These are phyloP conservation scores for Cytidiella melzeri DNA, from an alignment of 768 basidiomycete species.

Conservation along the genomic window DNA sequence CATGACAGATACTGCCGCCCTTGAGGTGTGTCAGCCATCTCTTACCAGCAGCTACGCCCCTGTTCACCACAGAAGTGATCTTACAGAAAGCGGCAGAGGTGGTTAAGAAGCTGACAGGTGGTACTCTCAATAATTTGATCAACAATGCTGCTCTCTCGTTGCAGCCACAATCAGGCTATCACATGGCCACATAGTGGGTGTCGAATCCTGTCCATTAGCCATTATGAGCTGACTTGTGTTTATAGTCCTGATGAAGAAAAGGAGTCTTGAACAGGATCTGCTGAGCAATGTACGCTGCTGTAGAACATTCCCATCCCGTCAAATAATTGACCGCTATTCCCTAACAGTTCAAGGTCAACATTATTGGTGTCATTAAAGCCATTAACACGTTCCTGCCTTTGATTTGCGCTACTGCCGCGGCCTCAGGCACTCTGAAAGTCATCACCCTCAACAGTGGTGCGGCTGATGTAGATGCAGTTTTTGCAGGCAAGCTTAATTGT, in stretches of 20 bases:
- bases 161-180: conserved; percentile 2
- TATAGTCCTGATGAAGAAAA: conserved; percentile 14
- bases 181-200: conserved; percentile 21
- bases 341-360: conserved; percentile 28
- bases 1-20: conserved; percentile 23
- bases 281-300: conserved; percentile 12
- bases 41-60: neutral
- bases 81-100: conserved; percentile 24
- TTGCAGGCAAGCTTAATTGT: conserved; percentile 9
- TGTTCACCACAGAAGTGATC: neutral
- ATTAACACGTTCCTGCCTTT: conserved; percentile 36
- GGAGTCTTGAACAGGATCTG: conserved; percentile 20
- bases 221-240: neutral
- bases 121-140: conserved; percentile 31
- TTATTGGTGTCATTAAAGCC: conserved; percentile 29
- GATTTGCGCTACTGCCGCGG: conserved; percentile 22
- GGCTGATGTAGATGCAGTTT: conserved; percentile 23
- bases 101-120: conserved; percentile 24
- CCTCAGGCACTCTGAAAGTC: conserved; percentile 22
- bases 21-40: conserved; percentile 22
- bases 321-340: neutral
- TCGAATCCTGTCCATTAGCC: neutral
- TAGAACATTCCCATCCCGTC: neutral
- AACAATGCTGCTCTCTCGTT: conserved; percentile 30
- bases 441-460: conserved; percentile 27